Base-by-base conservation (phyloP, 2,329 filamentous ascomycete species). In the Aspergillus intermedius region DNA sequence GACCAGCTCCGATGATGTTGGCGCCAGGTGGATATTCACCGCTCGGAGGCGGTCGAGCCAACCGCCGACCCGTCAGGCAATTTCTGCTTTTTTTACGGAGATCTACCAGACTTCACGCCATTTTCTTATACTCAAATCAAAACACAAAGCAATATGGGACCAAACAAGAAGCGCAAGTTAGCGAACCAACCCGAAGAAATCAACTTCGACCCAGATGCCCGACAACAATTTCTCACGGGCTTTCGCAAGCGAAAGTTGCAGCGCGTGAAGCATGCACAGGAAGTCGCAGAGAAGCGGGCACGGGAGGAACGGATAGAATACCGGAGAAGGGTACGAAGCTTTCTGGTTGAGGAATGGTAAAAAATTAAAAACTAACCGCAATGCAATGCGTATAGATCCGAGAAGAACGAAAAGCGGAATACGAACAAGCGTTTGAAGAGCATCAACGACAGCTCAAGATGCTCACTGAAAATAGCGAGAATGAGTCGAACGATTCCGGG, bases 241-340 rank as follows among this genome's bases (percentile, higher is more conserved):
- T 98, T 98, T 72, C 91, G 91, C 75, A 98, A 97, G 77, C 86
- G 93, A 69, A 97, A 96, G 70, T 74, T 87, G 46, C 86, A 89
- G 67, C 81, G 93, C 34, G 83, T 84, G 57, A 94, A 95, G 73
- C 77, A 84, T 68, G 91, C 91, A 1, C 87, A 93, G 63, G 89
- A 93, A 57, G 77, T 86, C 58, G 88, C 88, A 3, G 83, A 81
- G 42, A 86, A 88, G 69, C 83, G 80, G 64, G 89, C 84, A 43
- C 82, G 84, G 44, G 81, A 90, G 61, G 91, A 95, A 66, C 87
- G 79, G 64, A 79, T 91, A 49, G 74, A 79, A 49, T 75, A 86
- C 49, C 78, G 91, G 59, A 87, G 84, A 67, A 84, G 89, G 81
- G 91, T 91, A 73, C 50, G 5, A 8, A 23, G 5, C 32, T 23